Conservation (phyloP, 2,329 filamentous ascomycete genomes). For the Cladosporium sp. region DNA sequence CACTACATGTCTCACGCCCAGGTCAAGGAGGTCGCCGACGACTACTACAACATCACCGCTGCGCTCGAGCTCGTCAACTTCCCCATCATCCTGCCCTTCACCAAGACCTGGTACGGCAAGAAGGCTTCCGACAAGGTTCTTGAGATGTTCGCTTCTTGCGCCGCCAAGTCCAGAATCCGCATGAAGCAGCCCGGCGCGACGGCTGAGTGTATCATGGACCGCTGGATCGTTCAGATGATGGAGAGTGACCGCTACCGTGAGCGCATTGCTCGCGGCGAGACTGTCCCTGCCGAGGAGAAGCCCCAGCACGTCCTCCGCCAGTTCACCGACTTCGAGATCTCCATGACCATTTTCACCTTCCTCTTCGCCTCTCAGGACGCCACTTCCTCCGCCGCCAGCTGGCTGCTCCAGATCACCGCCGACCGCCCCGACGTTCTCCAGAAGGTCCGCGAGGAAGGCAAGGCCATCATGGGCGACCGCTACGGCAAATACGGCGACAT, state of each 20-base stretch:
- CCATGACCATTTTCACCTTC: slow-evolving; percentile 92
- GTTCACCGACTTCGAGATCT: slow-evolving; percentile 87
- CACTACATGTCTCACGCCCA: slow-evolving; percentile 89
- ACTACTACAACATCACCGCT: slow-evolving; percentile 95
- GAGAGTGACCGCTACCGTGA: slow-evolving; percentile 79
- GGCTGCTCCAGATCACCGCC: slow-evolving; percentile 92
- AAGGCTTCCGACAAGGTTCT: slow-evolving; percentile 91
- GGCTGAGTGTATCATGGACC: slow-evolving; percentile 89
- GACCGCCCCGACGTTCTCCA: slow-evolving; percentile 91
- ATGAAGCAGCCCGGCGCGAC: slow-evolving; percentile 80
- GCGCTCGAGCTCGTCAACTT: slow-evolving; percentile 98
- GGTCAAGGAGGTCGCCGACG: slow-evolving; percentile 90
- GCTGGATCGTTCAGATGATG: slow-evolving; percentile 85
- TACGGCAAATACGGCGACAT: slow-evolving; percentile 35
- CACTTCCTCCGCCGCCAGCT: slow-evolving; percentile 87
- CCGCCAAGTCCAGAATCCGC: slow-evolving; percentile 80
- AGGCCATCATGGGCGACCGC: slow-evolving; percentile 17
- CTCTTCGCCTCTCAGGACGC: slow-evolving; percentile 97
- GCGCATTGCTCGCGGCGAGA: slow-evolving; percentile 67
- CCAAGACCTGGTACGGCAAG: slow-evolving; percentile 96
- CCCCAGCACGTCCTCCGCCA: slow-evolving; percentile 76
- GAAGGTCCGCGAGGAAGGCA: slow-evolving; percentile 76
- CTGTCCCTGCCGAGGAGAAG: slow-evolving; percentile 68
- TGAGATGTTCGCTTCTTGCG: slow-evolving; percentile 82
- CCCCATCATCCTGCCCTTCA: slow-evolving; percentile 91